These are phyloP conservation scores for Eremothecium sinecaudum DNA, from an alignment of 1,139 yeast genomes.

Conservation along the genomic window DNA sequence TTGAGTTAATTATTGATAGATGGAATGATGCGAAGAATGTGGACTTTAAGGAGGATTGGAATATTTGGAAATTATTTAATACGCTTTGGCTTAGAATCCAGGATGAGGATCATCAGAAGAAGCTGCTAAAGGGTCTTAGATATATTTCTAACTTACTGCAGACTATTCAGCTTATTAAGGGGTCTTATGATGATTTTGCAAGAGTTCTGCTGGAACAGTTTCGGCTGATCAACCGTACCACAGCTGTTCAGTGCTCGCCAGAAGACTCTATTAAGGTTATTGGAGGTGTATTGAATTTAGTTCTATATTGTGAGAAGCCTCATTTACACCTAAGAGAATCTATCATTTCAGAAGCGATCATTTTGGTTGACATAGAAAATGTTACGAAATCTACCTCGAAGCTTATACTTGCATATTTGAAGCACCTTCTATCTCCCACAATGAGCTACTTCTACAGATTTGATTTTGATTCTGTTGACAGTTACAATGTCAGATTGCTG, in stretches of 20 bases:
- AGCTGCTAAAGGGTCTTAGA: slow-evolving; percentile 34
- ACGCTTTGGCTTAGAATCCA: slow-evolving; percentile 34
- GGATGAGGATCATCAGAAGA: slow-evolving; percentile 22
- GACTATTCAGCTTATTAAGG: slow-evolving; percentile 13
- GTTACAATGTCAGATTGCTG: slow-evolving; percentile 4
- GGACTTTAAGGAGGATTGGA: slow-evolving; percentile 36
- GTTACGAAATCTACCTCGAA: slow-evolving; percentile 13
- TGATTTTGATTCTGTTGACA: background rate
- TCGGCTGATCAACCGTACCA: slow-evolving; percentile 21
- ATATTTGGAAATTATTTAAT: slow-evolving; percentile 42
- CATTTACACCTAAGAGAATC: slow-evolving; percentile 7
- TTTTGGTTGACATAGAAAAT: slow-evolving; percentile 17
- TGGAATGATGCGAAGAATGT: slow-evolving; percentile 40
- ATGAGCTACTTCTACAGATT: slow-evolving; percentile 15
- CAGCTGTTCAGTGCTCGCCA: slow-evolving; percentile 20
- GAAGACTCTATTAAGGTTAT: slow-evolving; percentile 20
- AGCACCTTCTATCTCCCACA: slow-evolving; percentile 18
- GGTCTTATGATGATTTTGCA: slow-evolving; percentile 11
- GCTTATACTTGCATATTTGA: slow-evolving; percentile 15
- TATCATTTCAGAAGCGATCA: slow-evolving; percentile 15
- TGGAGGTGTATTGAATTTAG: slow-evolving; percentile 15
- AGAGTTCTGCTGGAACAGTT: slow-evolving; percentile 18
- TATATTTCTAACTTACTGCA: slow-evolving; percentile 27
- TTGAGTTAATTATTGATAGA: slow-evolving; percentile 61
- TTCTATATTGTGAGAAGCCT: slow-evolving; percentile 6